Evolutionary conservation across 2,329 filamentous ascomycete genomes (phyloP), one percentile per base, ranked within the genome.

Genomic region (Diaporthe capsici): DNA sequence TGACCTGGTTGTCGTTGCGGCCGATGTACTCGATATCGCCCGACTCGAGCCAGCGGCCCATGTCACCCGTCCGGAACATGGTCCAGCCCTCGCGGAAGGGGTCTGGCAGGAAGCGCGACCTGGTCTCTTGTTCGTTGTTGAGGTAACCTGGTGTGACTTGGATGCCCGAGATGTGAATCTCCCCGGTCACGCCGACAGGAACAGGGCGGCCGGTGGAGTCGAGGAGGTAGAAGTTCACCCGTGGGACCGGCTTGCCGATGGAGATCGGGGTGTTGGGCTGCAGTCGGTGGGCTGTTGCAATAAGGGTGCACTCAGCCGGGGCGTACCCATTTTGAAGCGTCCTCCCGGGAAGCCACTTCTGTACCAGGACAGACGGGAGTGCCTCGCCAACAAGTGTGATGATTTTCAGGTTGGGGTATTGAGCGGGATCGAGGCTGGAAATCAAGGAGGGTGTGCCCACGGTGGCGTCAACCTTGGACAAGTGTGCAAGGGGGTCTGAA

Each of bases 1-100:
- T 65, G 42, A 65, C 61, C 12, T 65, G 61, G 20, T 65, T 65
- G 61, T 65, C 61, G 28, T 65, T 65, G n/a, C 61, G 61, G 25
- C 42, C 61, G 4, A 65, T 65, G 25, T 65, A 65, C 42, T 65
- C 61, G 20, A 65, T 65, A 13, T 65, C 61, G 5, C 61, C 61
- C 13, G 61, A 65, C 42, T 65, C 61, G 2, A 65, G 61, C 61
- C 61, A 65, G 20, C 61, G 61, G 28, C 42, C 61, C 61, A 65
- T 65, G 42, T 65, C 61, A 10, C 61, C 61, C 0, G 61, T 65
- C 17, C 61, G 61, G 61, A 49, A 65, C 61, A 49, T 65, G 0
- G 9, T 65, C 42, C 61, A 49, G 25, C 61, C 61, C 4, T 34
- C 20, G 42, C 42, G 42, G 61, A 65, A 65, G 1, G 61, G 42